Conservation (phyloP, 768 basidiomycete genomes). For the Leccinum longicurvipes region DNA sequence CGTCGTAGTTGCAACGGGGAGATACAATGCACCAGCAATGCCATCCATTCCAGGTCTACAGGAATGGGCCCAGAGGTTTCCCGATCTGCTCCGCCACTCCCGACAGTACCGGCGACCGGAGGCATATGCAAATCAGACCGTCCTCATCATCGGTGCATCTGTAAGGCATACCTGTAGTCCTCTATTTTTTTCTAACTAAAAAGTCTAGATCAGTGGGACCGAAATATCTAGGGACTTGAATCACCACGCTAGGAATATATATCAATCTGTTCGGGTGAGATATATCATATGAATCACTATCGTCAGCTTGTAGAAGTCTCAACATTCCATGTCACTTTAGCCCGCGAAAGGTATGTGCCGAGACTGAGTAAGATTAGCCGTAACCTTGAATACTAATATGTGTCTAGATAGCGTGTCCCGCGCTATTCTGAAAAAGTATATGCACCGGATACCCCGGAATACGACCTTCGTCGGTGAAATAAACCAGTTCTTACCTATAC, state of each 20-base stretch:
- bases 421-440: background rate
- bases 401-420: background rate
- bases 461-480: conserved; percentile 15
- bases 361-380: background rate
- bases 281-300: no score
- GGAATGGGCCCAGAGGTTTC: conserved; percentile 26
- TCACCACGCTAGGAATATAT: conserved; percentile 2
- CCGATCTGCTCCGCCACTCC: conserved; percentile 36
- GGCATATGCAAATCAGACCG: conserved; percentile 33
- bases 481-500: conserved; percentile 4
- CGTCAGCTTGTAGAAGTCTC: background rate
- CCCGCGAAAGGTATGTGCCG: background rate
- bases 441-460: conserved; percentile 9
- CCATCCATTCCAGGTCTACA: conserved; percentile 13
- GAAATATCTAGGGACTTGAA: conserved; percentile 16
- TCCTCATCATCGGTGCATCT: conserved; percentile 39
- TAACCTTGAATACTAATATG: background rate
- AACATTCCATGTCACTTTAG: background rate
- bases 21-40: conserved; percentile 11
- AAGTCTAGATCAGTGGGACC: conserved; percentile 1
- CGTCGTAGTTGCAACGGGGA: conserved; percentile 13
- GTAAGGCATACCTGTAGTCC: background rate
- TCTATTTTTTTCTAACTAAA: background rate
- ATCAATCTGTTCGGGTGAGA: conserved; percentile 15
- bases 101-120: conserved; percentile 43